Evolutionary conservation across 2,329 filamentous ascomycete species (phyloP), one percentile per base, ranked within the genome.

Genomic region (Huntiella bhutanensis): DNA sequence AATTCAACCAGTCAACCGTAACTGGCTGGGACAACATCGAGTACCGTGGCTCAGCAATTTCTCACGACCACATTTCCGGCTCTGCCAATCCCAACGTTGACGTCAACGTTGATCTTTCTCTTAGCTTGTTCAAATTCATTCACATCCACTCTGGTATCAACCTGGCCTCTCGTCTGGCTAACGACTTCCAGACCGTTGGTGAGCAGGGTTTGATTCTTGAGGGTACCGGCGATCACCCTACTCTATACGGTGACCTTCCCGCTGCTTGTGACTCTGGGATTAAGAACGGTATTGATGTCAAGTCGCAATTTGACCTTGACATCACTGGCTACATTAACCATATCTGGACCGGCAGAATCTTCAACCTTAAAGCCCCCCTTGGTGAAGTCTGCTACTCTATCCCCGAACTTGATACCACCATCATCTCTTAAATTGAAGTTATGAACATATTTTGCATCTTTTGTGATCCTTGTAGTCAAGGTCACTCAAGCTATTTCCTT

Each of bases 1-100:
- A 60, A 43, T 50, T 51, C 5, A 48, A 49, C 33, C 53, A 55
- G 41, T 58, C 58, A 4, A 45, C 43, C 3, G 56, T 55, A 4
- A 55, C 56, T 2, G 61, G 61, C 8, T 64, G 62, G 62, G 55
- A 53, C 10, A 33, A 41, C 17, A 61, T 62, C 19, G 50, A 54
- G 13, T 62, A 63, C 52, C 56, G 53, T 40, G 57, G 58, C 32
- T 51, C 55, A 33, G 56, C 54, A 47, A 59, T 62, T 50, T 55
- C 60, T 44, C 55, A 55, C 19, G 55, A 60, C 43, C 52, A 56
- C n/a, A 56, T 57, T 7, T 54, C 54, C 7, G 60, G 59, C 2
- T 52, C 53, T 5, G 43, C 62, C 46, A 59, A 60, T 41, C 57
- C 60, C 19, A 13, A n/a, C 5, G 22, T 39, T 17, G n/a, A 38